Percentiles rank a stretch among this genome's conserved stretches.
Conservation (phyloP, 176 grass and related monocot genomes). For the Triticum timopheevii region DNA sequence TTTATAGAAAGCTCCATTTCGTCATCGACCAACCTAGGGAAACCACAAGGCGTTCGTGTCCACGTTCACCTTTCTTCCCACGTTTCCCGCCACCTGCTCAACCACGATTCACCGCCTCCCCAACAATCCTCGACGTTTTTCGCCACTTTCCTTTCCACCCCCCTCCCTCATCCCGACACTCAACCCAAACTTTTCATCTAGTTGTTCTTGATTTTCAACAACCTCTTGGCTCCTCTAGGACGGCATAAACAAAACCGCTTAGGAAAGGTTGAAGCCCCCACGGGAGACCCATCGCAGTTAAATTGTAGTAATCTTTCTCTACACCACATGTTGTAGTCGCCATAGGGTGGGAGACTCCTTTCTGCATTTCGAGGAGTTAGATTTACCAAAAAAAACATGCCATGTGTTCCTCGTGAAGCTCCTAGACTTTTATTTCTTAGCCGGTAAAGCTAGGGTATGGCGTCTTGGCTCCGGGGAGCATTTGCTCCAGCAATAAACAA, state of each 20-base stretch:
- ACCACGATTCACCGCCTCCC: background rate
- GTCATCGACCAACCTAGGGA: background rate
- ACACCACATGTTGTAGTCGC: background rate
- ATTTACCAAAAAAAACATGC: background rate
- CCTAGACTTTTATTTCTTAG: too few species aligned
- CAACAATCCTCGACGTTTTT: background rate
- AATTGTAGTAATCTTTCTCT: background rate
- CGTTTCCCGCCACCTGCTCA: background rate
- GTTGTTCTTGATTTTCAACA: background rate
- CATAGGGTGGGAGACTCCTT: background rate
- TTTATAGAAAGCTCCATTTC: background rate
- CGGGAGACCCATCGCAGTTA: background rate
- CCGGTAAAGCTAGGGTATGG: too few species aligned
- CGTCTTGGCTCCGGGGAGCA: too few species aligned
- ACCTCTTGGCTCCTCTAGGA: background rate
- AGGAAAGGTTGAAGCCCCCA: background rate
- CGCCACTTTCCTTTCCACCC: background rate
- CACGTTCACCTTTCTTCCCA: background rate
- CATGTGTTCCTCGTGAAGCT: too few species aligned
- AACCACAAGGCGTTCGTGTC: background rate
- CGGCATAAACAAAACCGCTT: background rate
- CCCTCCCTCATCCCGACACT: background rate
- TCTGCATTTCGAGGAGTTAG: background rate
- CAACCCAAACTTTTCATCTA: background rate
- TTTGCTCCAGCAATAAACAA: too few species aligned